Conservation (phyloP, 179 eudicot species). For the Beta lomatogona region DNA sequence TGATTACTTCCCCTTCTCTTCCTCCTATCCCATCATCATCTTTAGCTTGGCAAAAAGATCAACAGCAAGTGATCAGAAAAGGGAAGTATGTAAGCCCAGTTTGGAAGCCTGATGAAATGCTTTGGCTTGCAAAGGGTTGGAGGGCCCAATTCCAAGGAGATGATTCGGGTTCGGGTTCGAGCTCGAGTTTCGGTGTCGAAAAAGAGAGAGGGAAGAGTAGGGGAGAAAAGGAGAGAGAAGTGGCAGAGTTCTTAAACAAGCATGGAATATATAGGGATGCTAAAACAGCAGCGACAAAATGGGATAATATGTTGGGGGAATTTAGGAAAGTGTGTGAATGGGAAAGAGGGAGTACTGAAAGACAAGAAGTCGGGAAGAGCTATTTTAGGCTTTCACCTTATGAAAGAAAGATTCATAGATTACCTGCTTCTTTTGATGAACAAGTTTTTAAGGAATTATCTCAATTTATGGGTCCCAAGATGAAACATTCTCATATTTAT, state of each 20-base stretch:
- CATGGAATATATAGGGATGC: conserved; percentile 76
- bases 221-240: conserved; percentile 78
- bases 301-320: conserved; percentile 95
- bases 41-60: conserved; percentile 30
- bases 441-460: conserved; percentile 78
- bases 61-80: conserved; percentile 45
- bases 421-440: conserved; percentile 92
- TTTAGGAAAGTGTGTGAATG: conserved; percentile 82
- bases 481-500: conserved; percentile 27
- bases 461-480: conserved; percentile 75
- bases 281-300: conserved; percentile 79
- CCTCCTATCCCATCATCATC: conserved; percentile 37
- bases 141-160: conserved; percentile 59
- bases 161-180: conserved; percentile 6
- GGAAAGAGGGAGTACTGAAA: conserved; percentile 75
- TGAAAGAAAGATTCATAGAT: conserved; percentile 68
- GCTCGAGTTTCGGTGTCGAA: conserved; percentile 10
- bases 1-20: conserved; percentile 52
- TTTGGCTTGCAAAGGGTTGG: conserved; percentile 84
- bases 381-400: conserved; percentile 73
- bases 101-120: conserved; percentile 86
- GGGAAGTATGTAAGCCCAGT: conserved; percentile 87
- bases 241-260: conserved; percentile 59
- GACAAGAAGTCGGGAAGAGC: conserved; percentile 64
- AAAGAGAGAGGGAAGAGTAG: conserved; percentile 58